Conservation (phyloP, 2,329 filamentous ascomycete species). For the Exophiala oligosperma region DNA sequence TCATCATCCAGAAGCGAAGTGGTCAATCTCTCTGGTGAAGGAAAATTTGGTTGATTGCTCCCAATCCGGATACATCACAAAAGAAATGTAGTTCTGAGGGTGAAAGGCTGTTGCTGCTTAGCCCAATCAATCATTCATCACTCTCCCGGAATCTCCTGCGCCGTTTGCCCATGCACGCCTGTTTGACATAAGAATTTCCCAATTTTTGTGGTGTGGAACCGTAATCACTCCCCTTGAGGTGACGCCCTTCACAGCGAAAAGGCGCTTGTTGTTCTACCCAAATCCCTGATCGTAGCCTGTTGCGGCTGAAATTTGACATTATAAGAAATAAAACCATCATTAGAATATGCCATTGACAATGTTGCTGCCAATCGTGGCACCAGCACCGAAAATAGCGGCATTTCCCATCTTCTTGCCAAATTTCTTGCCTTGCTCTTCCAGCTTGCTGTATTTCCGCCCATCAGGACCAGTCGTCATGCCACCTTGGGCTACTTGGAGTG, state of each 20-base stretch:
- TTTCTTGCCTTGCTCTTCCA: constrained; percentile 81
- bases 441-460: constrained; percentile 59
- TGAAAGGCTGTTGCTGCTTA: neutral
- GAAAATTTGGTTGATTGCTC: neutral
- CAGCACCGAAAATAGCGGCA: constrained; percentile 67
- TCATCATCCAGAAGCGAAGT: neutral
- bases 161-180: constrained; percentile 18
- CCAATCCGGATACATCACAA: neutral
- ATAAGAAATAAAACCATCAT: constrained; percentile 27
- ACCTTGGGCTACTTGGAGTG: constrained; percentile 68
- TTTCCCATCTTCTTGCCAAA: constrained; percentile 92
- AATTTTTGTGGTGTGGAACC: constrained; percentile 11
- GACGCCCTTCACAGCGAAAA: constrained; percentile 8
- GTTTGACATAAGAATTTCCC: constrained; percentile 11
- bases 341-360: constrained; percentile 91
- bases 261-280: constrained; percentile 13
- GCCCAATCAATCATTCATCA: constrained; percentile 7
- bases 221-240: constrained; percentile 14
- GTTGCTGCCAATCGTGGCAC: constrained; percentile 85
- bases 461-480: constrained; percentile 40
- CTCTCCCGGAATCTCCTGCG: constrained; percentile 12
- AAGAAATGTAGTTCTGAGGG: neutral
- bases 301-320: constrained; percentile 20
- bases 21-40: neutral
- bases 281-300: constrained; percentile 24